Evolutionary conservation across 140 eudicot species (phyloP).

Genomic region (Anethum foeniculum): DNA sequence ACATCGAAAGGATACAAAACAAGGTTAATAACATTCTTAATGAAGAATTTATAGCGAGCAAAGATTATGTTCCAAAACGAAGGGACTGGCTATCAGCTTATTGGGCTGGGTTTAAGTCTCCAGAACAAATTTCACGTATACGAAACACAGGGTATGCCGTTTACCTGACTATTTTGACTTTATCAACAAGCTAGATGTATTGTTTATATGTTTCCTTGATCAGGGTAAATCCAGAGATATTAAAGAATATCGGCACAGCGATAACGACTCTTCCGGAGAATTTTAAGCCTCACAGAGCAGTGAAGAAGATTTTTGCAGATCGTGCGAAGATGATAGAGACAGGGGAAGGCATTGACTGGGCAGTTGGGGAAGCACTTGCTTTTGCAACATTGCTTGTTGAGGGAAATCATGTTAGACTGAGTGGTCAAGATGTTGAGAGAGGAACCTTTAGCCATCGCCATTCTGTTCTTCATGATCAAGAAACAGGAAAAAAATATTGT

Average conservation of each 20-base stretch:
- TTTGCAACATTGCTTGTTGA: conserved; percentile 88
- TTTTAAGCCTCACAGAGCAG: conserved; percentile 86
- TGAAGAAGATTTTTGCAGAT: conserved; percentile 71
- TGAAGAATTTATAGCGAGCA: conserved; percentile 85
- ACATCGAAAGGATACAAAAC: conserved; percentile 53
- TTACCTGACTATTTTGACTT: not conserved
- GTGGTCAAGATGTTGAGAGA: conserved; percentile 97
- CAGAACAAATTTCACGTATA: conserved; percentile 87
- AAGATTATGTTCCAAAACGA: conserved; percentile 64
- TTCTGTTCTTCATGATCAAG: conserved; percentile 87
- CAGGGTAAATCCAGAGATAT: conserved; percentile 81
- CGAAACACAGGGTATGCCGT: conserved; percentile 81
- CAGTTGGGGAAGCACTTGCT: conserved; percentile 94
- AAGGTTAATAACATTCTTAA: conserved; percentile 69
- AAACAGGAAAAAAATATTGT: conserved; percentile 79
- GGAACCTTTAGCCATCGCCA: conserved; percentile 97
- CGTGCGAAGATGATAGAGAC: conserved; percentile 90
- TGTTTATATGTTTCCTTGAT: conserved; percentile 7
- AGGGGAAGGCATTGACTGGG: conserved; percentile 96
- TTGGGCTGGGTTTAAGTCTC: conserved; percentile 87
- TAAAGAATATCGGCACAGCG: conserved; percentile 77
- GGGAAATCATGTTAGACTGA: conserved; percentile 91
- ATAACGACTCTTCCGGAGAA: conserved; percentile 67
- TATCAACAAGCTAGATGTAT: not conserved
- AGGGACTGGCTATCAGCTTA: conserved; percentile 98